A percentile compares a stretch with the other conserved stretches of the same genome.
phyloP scores from a whole-genome alignment of 495 filamentous ascomycete species.

The Penicillium ochrochloron region DNA sequence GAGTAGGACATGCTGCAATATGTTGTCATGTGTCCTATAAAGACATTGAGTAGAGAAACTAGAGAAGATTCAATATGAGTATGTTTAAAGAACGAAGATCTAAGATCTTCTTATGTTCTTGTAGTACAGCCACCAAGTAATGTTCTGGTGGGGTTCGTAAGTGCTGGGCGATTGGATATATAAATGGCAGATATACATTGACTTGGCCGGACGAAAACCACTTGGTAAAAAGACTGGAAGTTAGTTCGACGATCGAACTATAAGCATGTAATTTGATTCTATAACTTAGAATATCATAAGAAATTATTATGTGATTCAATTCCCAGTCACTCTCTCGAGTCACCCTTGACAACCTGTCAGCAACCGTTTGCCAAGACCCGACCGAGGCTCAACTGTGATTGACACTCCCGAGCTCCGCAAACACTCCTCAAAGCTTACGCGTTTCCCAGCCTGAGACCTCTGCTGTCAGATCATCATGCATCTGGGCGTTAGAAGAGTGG shows the following conservation, averaged over 20 bases:
- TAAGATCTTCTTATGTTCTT: no score
- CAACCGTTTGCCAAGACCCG: conserved; percentile 32
- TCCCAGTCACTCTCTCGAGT: not conserved
- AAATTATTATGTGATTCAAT: not conserved
- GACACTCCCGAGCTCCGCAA: conserved; percentile 28
- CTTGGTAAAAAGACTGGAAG: not conserved
- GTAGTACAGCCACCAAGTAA: no score
- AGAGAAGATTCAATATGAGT: not conserved
- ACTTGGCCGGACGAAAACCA: not conserved
- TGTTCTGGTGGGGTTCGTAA: no score
- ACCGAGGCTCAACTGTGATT: conserved; percentile 18
- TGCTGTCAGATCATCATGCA: conserved; percentile 38
- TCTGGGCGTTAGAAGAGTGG: conserved; percentile 28
- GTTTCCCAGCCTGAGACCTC: conserved; percentile 20
- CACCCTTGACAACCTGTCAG: conserved; percentile 6
- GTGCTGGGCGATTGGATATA: no score
- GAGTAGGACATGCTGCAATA: not conserved
- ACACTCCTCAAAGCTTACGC: conserved; percentile 29
- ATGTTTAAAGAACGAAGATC: no score
- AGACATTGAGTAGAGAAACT: not conserved
- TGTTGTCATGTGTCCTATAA: not conserved
- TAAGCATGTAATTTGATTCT: not conserved
- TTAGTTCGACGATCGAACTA: not conserved
- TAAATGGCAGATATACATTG: no score
- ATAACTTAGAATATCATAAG: not conserved